Percentiles rank a stretch among this genome's conserved stretches.
Evolutionary conservation across 2,329 filamentous ascomycete species (phyloP).

Genomic region (Penicillium verrucosum): DNA sequence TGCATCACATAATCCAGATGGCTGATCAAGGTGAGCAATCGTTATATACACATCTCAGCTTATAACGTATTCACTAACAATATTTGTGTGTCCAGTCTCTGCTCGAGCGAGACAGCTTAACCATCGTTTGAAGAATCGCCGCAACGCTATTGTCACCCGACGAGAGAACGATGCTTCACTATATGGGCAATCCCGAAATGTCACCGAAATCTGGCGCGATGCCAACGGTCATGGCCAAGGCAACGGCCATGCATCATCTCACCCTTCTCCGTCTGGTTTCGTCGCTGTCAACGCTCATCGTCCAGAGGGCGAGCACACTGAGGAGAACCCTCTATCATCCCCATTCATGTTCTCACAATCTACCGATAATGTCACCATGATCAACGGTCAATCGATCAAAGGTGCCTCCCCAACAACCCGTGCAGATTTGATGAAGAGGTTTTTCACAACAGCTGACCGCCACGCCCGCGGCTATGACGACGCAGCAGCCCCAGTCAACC

Average conservation of each 20-base stretch:
- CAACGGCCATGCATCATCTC: constrained; percentile 25
- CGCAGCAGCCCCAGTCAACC: constrained; percentile 23
- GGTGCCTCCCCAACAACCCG: constrained; percentile 56
- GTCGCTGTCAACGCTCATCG: constrained; percentile 57
- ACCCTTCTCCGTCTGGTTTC: constrained; percentile 53
- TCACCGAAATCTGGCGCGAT: constrained; percentile 40
- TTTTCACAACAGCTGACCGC: constrained; percentile 59
- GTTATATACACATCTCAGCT: background rate
- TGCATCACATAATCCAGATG: constrained; percentile 72
- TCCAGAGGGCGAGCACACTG: constrained; percentile 33
- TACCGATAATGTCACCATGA: constrained; percentile 48
- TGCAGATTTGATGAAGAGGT: constrained; percentile 61
- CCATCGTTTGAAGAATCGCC: constrained; percentile 72
- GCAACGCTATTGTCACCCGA: constrained; percentile 67
- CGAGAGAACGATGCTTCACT: constrained; percentile 48
- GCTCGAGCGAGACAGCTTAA: constrained; percentile 74
- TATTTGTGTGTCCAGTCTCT: constrained; percentile 49
- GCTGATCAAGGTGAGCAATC: constrained; percentile 65
- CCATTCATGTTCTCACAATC: constrained; percentile 43
- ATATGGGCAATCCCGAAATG: constrained; percentile 30
- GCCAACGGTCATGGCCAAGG: constrained; percentile 30
- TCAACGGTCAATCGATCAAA: constrained; percentile 49
- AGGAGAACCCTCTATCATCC: constrained; percentile 32
- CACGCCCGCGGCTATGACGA: constrained; percentile 41
- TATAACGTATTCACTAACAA: background rate